Evolutionary conservation across 2,329 filamentous ascomycete genomes (phyloP).

Genomic region (Ascocoryne sarcoides): DNA sequence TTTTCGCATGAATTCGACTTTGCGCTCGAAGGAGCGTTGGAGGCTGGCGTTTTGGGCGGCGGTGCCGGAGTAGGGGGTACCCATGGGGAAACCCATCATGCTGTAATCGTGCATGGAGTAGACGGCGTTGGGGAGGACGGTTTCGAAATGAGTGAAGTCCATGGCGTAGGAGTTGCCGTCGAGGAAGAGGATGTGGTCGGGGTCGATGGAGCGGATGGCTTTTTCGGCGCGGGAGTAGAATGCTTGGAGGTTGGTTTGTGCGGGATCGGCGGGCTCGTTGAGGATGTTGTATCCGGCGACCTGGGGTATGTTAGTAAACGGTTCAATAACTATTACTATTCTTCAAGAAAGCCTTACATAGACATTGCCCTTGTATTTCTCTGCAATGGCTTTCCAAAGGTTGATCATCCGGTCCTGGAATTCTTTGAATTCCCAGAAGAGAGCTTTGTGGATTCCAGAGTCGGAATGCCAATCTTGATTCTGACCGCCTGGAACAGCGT

Average conservation of each 20-base stretch:
- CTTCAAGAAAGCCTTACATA: conserved; percentile 12
- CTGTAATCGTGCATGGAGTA: conserved; percentile 46
- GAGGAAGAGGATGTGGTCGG: conserved; percentile 40
- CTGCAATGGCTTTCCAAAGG: conserved; percentile 34
- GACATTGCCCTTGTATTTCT: conserved; percentile 33
- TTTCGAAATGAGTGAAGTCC: conserved; percentile 36
- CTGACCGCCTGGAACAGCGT: conserved; percentile 37
- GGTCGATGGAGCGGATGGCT: conserved; percentile 33
- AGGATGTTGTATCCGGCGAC: conserved; percentile 23
- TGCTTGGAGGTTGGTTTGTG: conserved; percentile 26
- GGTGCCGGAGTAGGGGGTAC: conserved; percentile 34
- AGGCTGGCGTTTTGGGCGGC: conserved; percentile 36
- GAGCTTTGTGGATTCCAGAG: conserved; percentile 29
- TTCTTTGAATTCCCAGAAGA: conserved; percentile 38
- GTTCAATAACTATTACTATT: not conserved
- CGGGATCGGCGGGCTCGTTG: conserved; percentile 28
- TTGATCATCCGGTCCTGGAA: conserved; percentile 36
- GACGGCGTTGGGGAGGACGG: conserved; percentile 37
- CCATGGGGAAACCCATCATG: conserved; percentile 38
- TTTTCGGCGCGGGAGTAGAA: conserved; percentile 34
- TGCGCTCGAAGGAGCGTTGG: conserved; percentile 31
- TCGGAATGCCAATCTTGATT: conserved; percentile 40
- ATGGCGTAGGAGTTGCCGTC: conserved; percentile 45
- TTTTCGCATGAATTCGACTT: conserved; percentile 35
- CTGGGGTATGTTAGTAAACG: conserved; percentile 11